Conservation (phyloP, 768 basidiomycete species). For the Lactarius akahatsu region DNA sequence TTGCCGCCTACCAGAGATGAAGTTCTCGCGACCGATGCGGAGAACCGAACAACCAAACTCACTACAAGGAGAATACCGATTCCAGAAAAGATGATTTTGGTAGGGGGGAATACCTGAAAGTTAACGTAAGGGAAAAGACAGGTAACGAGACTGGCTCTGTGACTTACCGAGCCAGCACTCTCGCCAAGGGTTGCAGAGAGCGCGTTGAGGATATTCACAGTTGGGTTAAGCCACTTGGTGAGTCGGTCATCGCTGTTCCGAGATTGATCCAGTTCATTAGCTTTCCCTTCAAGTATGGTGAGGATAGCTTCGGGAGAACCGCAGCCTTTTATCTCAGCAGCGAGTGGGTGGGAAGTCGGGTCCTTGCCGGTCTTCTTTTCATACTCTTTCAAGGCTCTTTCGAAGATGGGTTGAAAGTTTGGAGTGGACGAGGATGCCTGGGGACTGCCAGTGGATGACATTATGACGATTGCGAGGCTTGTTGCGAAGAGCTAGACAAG, state of each 20-base stretch:
- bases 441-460: no score
- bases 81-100: not conserved
- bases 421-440: not conserved
- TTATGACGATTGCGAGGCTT: not conserved
- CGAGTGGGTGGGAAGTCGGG: not conserved
- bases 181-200: not conserved
- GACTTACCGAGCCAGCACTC: not conserved
- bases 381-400: not conserved
- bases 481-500: not conserved
- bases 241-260: no score
- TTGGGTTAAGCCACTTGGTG: no score
- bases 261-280: not conserved
- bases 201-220: no score
- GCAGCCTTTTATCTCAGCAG: not conserved
- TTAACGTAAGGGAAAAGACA: not conserved
- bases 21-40: not conserved
- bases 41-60: not conserved
- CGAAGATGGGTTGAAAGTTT: not conserved
- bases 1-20: not conserved
- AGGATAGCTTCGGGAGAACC: not conserved
- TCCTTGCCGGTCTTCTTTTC: not conserved
- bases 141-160: not conserved
- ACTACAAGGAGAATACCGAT: not conserved
- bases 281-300: not conserved
- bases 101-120: not conserved